These are phyloP conservation scores for Trichoderma lentiforme DNA, from an alignment of 2,329 filamentous ascomycete species.

Conservation along the genomic window DNA sequence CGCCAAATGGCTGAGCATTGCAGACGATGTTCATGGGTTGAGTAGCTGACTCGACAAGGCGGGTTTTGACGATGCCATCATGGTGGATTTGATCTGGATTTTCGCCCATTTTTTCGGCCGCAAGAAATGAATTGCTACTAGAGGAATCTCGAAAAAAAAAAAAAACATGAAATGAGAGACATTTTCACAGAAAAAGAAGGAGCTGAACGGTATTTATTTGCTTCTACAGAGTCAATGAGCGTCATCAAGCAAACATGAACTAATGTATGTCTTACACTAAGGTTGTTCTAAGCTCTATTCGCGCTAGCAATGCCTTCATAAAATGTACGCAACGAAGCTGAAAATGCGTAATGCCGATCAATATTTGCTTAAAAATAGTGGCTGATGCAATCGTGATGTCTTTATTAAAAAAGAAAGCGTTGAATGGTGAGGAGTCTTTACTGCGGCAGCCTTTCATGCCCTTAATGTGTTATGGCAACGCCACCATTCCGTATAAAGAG, in stretches of 20 bases:
- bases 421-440: not conserved
- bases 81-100: not conserved
- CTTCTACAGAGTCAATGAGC: not conserved
- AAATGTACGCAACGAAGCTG: not conserved
- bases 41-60: not conserved
- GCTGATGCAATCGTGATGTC: not conserved
- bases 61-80: not conserved
- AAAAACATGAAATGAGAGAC: not conserved
- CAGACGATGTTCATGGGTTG: not conserved
- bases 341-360: not conserved
- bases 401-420: not conserved
- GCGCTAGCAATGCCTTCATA: not conserved
- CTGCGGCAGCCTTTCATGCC: not conserved
- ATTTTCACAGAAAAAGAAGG: not conserved
- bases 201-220: not conserved
- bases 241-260: not conserved
- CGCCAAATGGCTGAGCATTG: slow-evolving; percentile 10
- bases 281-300: not conserved
- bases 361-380: not conserved
- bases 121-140: not conserved
- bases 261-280: slow-evolving; percentile 6
- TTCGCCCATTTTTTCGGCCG: not conserved
- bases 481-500: not conserved
- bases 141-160: not conserved
- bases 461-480: not conserved